Evolutionary conservation across 2,329 filamentous ascomycete genomes (phyloP), one percentile per base, ranked within the genome.

Genomic region (Apiospora aurea): DNA sequence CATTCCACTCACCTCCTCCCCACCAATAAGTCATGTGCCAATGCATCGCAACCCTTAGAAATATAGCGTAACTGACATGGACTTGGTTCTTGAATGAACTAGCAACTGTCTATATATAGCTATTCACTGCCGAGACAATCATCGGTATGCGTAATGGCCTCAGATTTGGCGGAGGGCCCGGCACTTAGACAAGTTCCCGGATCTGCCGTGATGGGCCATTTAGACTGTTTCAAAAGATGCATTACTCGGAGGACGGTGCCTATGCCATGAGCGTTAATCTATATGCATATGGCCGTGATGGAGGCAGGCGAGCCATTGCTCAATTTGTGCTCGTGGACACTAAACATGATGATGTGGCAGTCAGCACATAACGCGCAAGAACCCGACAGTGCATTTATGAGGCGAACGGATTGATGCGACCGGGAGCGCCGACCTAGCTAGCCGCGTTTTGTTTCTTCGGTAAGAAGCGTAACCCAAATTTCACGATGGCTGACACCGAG

Each of bases 341-440:
- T 38, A 6, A n/a, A 14, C 21, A 11, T n/a, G 57, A 41, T 64
- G 57, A 10, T 18, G 46, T 7, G 46, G 46, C 10, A 24, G n/a
- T 29, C 7, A 13, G 21, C 11, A 10, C 26, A 57, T 11, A 64
- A 11, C 41, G 57, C 41, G 21, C 29, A 18, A n/a, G 34, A 21
- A 38, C 18, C 4, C 10, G 34, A 64, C 34, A 64, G 10, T 34
- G 21, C 57, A 64, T 64, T 64, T 34, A 41, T n/a, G 34, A 64
- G 57, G 34, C 34, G 29, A n/a, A 41, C 34, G 24, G 34, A 7
- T 61, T 34, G 34, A 61, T 41, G 57, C 57, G 57, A 34, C 11
- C 57, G 57, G 57, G 10, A 64, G 57, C 21, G 57, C 57, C 57
- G 57, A 41, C 34, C 57, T 64, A 64, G 18, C 57, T 64, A 64